phyloP scores from a whole-genome alignment of 2,329 filamentous ascomycete species.

The Penicillium sp. region DNA sequence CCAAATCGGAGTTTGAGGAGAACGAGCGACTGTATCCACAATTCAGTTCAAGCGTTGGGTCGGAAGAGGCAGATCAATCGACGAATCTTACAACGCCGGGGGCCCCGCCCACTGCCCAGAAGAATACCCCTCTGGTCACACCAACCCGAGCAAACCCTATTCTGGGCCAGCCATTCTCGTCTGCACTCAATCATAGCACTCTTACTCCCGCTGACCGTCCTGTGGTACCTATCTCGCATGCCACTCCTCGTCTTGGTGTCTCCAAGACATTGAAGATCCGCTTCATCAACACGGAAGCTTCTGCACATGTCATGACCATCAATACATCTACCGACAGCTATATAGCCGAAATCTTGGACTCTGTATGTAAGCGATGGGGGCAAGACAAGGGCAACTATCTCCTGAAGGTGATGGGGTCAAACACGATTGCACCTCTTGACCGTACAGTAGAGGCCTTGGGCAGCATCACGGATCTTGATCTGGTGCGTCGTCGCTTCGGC shows the following conservation, averaged over 20 bases:
- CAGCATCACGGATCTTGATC: conserved; percentile 59
- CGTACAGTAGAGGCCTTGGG: conserved; percentile 65
- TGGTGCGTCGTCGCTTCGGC: conserved; percentile 62
- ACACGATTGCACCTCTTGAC: conserved; percentile 62
- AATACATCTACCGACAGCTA: conserved; percentile 65
- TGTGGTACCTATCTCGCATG: conserved; percentile 44
- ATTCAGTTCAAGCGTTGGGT: conserved; percentile 40
- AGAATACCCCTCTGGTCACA: conserved; percentile 18
- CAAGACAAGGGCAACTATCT: conserved; percentile 65
- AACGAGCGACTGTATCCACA: conserved; percentile 59
- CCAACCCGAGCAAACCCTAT: conserved; percentile 42
- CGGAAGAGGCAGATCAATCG: conserved; percentile 33
- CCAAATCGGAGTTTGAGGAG: conserved; percentile 54
- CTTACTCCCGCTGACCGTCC: conserved; percentile 49
- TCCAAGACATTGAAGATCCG: conserved; percentile 60
- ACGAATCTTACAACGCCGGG: conserved; percentile 23
- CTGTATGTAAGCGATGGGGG: conserved; percentile 60
- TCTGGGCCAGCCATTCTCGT: conserved; percentile 47
- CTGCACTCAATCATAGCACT: conserved; percentile 46
- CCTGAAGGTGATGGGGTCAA: conserved; percentile 62
- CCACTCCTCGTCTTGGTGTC: conserved; percentile 56
- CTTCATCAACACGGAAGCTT: conserved; percentile 60
- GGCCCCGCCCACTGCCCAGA: conserved; percentile 22
- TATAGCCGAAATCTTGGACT: conserved; percentile 65
- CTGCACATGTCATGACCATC: conserved; percentile 53